Evolutionary conservation across 2,329 filamentous ascomycete genomes (phyloP), one percentile per base, ranked within the genome.

Genomic region (Pyrenochaeta sp.): DNA sequence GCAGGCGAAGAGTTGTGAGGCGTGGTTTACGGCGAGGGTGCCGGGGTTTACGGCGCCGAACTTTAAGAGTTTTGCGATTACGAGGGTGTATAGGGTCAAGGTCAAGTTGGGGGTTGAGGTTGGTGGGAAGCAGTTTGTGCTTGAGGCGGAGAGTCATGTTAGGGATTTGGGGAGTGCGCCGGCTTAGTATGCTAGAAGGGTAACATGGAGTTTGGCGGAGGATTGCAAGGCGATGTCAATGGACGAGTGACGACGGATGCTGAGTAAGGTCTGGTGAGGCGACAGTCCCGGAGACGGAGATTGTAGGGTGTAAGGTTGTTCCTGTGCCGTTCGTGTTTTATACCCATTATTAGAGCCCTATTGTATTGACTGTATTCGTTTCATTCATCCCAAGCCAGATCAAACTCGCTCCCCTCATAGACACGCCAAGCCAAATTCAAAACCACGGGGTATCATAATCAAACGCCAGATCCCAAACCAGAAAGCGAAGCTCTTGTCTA

Each of bases 31-130:
- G 15, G 64, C 60, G 3, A 25, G 68, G 9, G 54, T 73, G 5
- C 69, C 71, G 10, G 59, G 68, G 1, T 52, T 40, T n/a, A 69
- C 59, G 43, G 42, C 64, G 5, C 66, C 71, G 36, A 66, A 61
- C 36, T 73, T 73, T 37, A 45, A 46, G 36, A 66, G 64, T 34
- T 73, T 70, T 56, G 71, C 69, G 4, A 60, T 73, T 32, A 56
- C 50, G 15, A 54, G 69, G 36, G 37, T 19, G 10, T 73, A 73
- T 59, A 55, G 62, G 46, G 30, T 72, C 2, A 71, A 65, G 54
- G 55, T 63, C 0, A 65, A 58, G 54, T 13, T 68, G 19, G 55
- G 44, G 8, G 36, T 65, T 1, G 62, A 66, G 43, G 24, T 65
- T 40, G 67, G 54, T 1, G 69, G 57, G 39, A 69, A 68, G 64